A percentile compares a stretch with the other conserved stretches of the same genome.
Conservation (phyloP, 2,329 filamentous ascomycete genomes). For the Mycosphaerella sp. region DNA sequence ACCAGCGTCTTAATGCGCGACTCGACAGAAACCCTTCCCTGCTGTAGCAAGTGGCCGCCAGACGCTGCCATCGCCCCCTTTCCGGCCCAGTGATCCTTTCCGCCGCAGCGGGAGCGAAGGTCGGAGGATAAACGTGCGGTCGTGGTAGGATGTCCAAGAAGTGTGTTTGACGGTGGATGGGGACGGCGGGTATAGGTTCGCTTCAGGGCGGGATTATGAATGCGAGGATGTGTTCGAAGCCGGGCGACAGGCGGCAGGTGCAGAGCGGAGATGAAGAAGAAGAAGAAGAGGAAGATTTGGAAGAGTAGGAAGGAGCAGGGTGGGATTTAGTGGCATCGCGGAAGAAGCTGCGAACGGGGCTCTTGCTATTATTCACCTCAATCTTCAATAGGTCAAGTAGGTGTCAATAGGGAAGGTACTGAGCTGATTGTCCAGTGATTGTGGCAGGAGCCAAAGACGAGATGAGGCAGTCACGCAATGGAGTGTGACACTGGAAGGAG, state of each 20-base stretch:
- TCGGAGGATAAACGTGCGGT: not conserved
- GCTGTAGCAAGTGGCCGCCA: conserved; percentile 37
- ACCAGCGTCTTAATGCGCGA: conserved; percentile 47
- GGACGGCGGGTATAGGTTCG: not conserved
- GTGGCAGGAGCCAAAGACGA: not conserved
- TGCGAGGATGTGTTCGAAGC: not conserved
- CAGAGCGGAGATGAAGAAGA: too few relatives aligned
- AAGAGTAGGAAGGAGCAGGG: conserved; percentile 5
- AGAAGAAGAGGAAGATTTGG: not conserved
- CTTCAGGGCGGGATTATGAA: not conserved
- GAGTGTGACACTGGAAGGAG: not conserved
- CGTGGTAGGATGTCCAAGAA: not conserved
- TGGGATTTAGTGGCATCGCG: conserved; percentile 1
- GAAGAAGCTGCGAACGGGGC: not conserved
- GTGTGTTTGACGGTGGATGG: not conserved
- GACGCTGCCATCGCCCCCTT: conserved; percentile 25
- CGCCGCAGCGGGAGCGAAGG: not conserved
- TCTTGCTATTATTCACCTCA: not conserved
- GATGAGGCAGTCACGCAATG: not conserved
- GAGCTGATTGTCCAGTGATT: not conserved
- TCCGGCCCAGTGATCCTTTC: not conserved
- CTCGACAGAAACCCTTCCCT: conserved; percentile 28
- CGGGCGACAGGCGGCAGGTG: not conserved
- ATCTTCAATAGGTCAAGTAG: too few relatives aligned
- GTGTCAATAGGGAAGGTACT: too few relatives aligned